Evolutionary conservation across 805 yeast species (phyloP).

Genomic region (Yarrowia sp.): DNA sequence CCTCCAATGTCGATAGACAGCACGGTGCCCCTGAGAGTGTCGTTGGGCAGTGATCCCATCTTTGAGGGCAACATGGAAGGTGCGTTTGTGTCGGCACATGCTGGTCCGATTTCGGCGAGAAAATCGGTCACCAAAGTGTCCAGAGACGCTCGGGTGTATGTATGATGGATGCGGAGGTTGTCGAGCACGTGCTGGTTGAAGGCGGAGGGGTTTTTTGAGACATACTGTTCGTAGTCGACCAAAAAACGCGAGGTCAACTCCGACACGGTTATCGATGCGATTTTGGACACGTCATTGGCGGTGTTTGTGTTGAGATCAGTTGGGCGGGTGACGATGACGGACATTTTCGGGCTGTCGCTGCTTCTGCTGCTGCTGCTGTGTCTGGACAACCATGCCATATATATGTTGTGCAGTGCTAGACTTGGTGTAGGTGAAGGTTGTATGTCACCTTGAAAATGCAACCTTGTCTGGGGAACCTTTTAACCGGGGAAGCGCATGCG

Average conservation of each 20-base stretch:
- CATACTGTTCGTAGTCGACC: constrained; percentile 17
- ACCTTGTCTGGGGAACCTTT: neutral
- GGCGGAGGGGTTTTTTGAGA: constrained; percentile 10
- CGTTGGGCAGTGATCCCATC: constrained; percentile 73
- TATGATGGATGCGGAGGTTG: constrained; percentile 26
- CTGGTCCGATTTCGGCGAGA: neutral
- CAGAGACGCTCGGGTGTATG: neutral
- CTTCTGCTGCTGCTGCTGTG: neutral
- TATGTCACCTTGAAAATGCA: constrained; percentile 9
- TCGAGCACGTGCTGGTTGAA: constrained; percentile 29
- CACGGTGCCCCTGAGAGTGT: constrained; percentile 69
- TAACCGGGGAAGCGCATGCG: constrained; percentile 24
- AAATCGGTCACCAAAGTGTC: constrained; percentile 4
- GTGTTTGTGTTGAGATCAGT: neutral
- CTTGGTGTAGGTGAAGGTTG: neutral
- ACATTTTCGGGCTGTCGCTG: neutral
- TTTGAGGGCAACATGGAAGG: constrained; percentile 73
- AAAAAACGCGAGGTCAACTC: neutral
- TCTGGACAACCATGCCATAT: constrained; percentile 4
- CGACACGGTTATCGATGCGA: neutral
- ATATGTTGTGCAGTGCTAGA: neutral
- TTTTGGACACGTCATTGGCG: neutral
- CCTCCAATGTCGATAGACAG: constrained; percentile 92
- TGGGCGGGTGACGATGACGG: neutral
- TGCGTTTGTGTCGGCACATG: neutral